These are phyloP conservation scores for Aspergillus sp. DNA, from an alignment of 2,329 filamentous ascomycete genomes.

Conservation along the genomic window DNA sequence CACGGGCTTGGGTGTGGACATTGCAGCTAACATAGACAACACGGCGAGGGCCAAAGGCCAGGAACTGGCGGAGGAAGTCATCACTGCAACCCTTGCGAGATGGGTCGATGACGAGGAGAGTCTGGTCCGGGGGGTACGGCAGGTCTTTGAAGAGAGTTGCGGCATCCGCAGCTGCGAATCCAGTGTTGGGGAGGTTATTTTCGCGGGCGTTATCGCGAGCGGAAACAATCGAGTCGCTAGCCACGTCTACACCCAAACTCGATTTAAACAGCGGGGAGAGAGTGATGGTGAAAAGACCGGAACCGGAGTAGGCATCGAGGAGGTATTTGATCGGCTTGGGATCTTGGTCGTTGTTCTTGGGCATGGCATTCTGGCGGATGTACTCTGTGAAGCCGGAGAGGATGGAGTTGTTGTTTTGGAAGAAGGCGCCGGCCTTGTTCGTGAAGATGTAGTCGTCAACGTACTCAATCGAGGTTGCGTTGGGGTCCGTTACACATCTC, in stretches of 20 bases:
- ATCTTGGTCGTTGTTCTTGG: constrained; percentile 31
- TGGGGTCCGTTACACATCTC: constrained; percentile 82
- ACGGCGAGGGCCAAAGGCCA: constrained; percentile 70
- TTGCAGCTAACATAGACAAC: constrained; percentile 97
- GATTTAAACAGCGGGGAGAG: constrained; percentile 75
- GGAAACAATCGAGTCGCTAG: constrained; percentile 68
- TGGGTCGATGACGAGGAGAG: constrained; percentile 93
- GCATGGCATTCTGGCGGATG: constrained; percentile 74
- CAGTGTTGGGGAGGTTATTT: constrained; percentile 71
- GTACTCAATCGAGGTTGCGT: constrained; percentile 79
- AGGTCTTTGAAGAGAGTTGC: constrained; percentile 74
- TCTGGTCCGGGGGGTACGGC: constrained; percentile 70
- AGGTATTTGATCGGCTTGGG: constrained; percentile 67
- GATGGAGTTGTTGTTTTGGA: constrained; percentile 99
- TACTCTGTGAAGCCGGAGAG: constrained; percentile 80
- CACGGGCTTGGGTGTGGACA: constrained; percentile 92
- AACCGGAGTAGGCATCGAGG: constrained; percentile 96
- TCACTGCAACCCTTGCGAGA: constrained; percentile 91
- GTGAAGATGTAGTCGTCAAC: constrained; percentile 79
- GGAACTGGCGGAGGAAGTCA: constrained; percentile 74
- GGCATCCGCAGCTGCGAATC: constrained; percentile 87
- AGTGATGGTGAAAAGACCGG: constrained; percentile 93
- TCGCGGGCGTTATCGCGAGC: constrained; percentile 73
- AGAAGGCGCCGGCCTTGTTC: constrained; percentile 91
- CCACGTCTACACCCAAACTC: constrained; percentile 87